Conservation (phyloP, 2,329 filamentous ascomycete genomes). For the Ceratocystiopsis brevicomis region DNA sequence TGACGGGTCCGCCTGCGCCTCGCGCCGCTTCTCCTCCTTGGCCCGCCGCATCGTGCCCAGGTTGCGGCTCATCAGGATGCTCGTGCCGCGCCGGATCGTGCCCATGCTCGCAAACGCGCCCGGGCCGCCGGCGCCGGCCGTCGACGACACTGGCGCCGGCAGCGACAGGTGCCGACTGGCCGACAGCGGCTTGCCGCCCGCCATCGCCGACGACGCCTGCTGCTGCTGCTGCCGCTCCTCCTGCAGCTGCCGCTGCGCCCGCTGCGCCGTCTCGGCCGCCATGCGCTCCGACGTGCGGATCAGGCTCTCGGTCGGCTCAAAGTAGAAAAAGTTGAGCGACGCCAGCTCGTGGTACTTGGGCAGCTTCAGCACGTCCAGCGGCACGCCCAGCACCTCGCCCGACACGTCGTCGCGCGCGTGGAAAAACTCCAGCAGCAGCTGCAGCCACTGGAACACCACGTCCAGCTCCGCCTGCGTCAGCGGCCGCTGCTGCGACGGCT, state of each 20-base stretch:
- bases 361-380: slow-evolving; percentile 79
- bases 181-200: slow-evolving; percentile 25
- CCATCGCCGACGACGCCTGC: slow-evolving; percentile 30
- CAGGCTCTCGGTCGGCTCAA: slow-evolving; percentile 74
- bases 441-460: slow-evolving; percentile 85
- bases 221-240: slow-evolving; percentile 53
- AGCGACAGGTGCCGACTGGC: slow-evolving; percentile 29
- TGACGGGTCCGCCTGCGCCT: slow-evolving; percentile 87
- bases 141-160: slow-evolving; percentile 26
- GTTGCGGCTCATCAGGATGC: slow-evolving; percentile 87
- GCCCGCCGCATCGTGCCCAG: slow-evolving; percentile 89
- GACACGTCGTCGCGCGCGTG: slow-evolving; percentile 64
- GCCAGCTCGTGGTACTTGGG: slow-evolving; percentile 97
- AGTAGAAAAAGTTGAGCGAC: slow-evolving; percentile 96
- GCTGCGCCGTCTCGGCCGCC: slow-evolving; percentile 67
- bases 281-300: slow-evolving; percentile 93
- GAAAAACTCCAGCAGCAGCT: slow-evolving; percentile 86
- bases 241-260: slow-evolving; percentile 49
- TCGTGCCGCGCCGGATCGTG: slow-evolving; percentile 48
- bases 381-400: slow-evolving; percentile 68
- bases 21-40: slow-evolving; percentile 88
- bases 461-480: slow-evolving; percentile 79
- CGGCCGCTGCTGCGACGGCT: slow-evolving; percentile 68
- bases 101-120: slow-evolving; percentile 45
- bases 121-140: slow-evolving; percentile 31